Evolutionary conservation across 257 asterid species (phyloP).

Genomic region (Misopates orontium): DNA sequence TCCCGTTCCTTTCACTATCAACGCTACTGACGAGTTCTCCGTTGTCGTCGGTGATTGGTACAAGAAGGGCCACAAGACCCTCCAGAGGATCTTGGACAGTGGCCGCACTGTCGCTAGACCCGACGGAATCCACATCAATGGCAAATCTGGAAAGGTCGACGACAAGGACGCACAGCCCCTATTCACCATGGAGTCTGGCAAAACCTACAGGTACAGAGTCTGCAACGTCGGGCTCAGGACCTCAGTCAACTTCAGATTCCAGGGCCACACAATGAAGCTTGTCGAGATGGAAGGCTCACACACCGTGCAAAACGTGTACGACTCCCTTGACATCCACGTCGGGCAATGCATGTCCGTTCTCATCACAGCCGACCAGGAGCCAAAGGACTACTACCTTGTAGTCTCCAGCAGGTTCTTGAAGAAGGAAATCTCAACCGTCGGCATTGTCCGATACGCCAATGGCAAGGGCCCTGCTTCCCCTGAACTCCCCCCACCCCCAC

Average conservation of each 20-base stretch:
- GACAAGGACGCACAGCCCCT: conserved; percentile 37
- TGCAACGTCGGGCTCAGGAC: conserved; percentile 52
- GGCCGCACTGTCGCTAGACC: conserved; percentile 51
- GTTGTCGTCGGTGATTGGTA: conserved; percentile 56
- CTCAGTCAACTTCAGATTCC: conserved; percentile 49
- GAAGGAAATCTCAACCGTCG: conserved; percentile 37
- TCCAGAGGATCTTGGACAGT: conserved; percentile 42
- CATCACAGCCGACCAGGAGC: conserved; percentile 46
- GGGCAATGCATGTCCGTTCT: conserved; percentile 56
- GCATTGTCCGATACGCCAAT: conserved; percentile 36
- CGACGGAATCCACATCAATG: conserved; percentile 57
- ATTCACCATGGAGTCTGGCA: conserved; percentile 44
- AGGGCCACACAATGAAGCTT: conserved; percentile 50
- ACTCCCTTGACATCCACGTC: conserved; percentile 51
- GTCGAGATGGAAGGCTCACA: conserved; percentile 64
- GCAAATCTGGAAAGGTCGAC: conserved; percentile 43
- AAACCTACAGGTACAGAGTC: conserved; percentile 54
- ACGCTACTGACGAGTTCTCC: conserved; percentile 34
- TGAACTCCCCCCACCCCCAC: conserved; percentile 47
- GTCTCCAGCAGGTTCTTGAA: conserved; percentile 47
- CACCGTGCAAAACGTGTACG: conserved; percentile 52
- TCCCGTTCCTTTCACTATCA: conserved; percentile 49
- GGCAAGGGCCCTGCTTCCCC: conserved; percentile 42
- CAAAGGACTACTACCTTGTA: conserved; percentile 53
- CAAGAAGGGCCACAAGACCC: conserved; percentile 57